Conservation (phyloP, 2,329 filamentous ascomycete genomes). For the Cryphonectria parasitica region DNA sequence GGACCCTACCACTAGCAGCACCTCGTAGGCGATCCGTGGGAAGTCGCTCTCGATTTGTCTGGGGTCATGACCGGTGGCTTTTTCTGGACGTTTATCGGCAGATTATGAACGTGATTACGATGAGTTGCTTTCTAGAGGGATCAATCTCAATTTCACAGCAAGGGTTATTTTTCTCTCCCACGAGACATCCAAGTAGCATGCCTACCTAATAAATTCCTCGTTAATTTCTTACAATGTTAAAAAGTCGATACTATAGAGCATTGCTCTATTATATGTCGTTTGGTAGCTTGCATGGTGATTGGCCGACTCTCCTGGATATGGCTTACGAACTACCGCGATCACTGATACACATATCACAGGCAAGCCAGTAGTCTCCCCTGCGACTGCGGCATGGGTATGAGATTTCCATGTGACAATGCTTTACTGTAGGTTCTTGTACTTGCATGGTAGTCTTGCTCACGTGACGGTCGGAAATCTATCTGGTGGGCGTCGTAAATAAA, state of each 20-base stretch:
- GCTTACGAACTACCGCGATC: not conserved
- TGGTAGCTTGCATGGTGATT: not conserved
- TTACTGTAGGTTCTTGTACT: not conserved
- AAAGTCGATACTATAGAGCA: not conserved
- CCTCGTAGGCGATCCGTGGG: conserved; percentile 5
- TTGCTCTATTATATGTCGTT: not conserved
- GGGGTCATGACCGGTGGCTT: not conserved
- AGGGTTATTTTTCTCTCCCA: not conserved
- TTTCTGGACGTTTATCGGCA: not conserved
- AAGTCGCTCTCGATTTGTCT: not conserved
- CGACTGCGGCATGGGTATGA: not conserved
- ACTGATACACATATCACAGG: not conserved
- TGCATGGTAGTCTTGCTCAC: not conserved
- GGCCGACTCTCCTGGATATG: not conserved
- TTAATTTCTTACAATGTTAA: not conserved
- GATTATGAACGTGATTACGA: conserved; percentile 2
- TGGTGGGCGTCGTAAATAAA: not conserved
- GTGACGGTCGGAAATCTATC: not conserved
- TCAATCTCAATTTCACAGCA: not conserved
- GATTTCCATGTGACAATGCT: conserved; percentile 2
- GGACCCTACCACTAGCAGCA: conserved; percentile 30
- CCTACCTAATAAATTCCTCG: conserved; percentile 11
- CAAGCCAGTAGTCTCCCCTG: not conserved
- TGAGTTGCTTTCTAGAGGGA: not conserved
- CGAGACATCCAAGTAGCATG: conserved; percentile 6